Conservation (phyloP, 2,329 filamentous ascomycete genomes). For the Scolecobasidium constrictum region DNA sequence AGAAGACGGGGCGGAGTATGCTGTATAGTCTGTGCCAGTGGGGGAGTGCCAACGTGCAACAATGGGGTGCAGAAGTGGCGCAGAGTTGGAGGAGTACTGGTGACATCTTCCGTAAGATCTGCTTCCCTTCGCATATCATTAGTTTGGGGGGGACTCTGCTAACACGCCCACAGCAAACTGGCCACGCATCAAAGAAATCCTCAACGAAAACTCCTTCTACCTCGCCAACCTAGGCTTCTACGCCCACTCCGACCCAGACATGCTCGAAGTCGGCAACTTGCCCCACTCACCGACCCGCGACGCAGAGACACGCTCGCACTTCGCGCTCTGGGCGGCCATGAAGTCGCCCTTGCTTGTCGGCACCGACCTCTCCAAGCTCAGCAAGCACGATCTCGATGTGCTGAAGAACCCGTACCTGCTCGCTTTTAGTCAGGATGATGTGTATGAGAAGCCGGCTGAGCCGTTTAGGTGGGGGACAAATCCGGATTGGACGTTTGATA, state of each 20-base stretch:
- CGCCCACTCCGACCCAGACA: conserved; percentile 27
- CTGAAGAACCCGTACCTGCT: conserved; percentile 30
- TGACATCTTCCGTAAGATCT: conserved; percentile 15
- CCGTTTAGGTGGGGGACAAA: conserved; percentile 39
- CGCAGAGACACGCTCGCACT: conserved; percentile 23
- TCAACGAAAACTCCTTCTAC: conserved; percentile 27
- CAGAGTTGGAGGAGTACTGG: conserved; percentile 29
- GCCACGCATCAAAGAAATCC: conserved; percentile 19
- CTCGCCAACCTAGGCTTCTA: conserved; percentile 25
- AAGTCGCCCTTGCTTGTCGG: conserved; percentile 34
- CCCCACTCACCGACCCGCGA: background rate
- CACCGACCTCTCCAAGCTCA: conserved; percentile 25
- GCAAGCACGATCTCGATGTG: conserved; percentile 27
- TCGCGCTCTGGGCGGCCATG: conserved; percentile 30
- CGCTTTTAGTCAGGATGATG: conserved; percentile 33
- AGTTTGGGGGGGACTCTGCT: background rate
- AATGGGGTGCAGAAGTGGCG: conserved; percentile 39
- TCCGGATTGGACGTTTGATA: conserved; percentile 39
- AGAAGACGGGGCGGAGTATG: conserved; percentile 34
- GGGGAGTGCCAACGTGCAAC: conserved; percentile 39
- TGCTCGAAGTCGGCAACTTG: conserved; percentile 25
- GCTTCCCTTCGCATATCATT: background rate
- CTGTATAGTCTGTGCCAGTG: conserved; percentile 44
- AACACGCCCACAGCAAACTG: conserved; percentile 9
- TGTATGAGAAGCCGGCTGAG: conserved; percentile 27